These are phyloP conservation scores for Arxiozyma bovina DNA, from an alignment of 1,139 yeast genomes.

Conservation along the genomic window DNA sequence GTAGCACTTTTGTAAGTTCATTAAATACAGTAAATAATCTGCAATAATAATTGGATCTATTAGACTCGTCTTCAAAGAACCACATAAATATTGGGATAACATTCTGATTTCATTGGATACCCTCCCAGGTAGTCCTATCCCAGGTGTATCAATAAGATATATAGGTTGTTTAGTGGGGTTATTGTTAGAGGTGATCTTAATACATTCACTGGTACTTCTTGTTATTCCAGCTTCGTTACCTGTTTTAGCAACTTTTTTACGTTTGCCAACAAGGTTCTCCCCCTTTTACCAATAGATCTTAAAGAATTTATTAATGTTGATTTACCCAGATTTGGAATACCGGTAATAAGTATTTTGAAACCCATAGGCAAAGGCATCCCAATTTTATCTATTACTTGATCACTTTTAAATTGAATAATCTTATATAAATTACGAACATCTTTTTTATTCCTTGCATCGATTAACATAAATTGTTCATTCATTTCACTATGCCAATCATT, in stretches of 20 bases:
- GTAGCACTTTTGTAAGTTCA: constrained; percentile 47
- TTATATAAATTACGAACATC: constrained; percentile 49
- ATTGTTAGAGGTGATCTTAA: constrained; percentile 37
- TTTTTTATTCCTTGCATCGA: constrained; percentile 48
- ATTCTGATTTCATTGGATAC: constrained; percentile 55
- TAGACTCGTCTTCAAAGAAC: constrained; percentile 62
- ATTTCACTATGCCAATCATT: constrained; percentile 36
- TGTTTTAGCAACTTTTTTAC: constrained; percentile 66
- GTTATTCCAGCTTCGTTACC: constrained; percentile 94
- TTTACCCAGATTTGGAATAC: constrained; percentile 98
- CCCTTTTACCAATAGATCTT: constrained; percentile 37
- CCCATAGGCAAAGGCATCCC: constrained; percentile 78
- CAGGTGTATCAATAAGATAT: constrained; percentile 83
- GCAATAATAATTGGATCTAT: constrained; percentile 83
- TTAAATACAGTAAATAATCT: constrained; percentile 66
- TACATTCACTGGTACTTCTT: constrained; percentile 65
- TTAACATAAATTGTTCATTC: constrained; percentile 47
- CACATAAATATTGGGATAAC: constrained; percentile 66
- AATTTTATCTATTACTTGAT: constrained; percentile 16
- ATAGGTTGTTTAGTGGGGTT: constrained; percentile 51
- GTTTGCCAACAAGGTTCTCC: constrained; percentile 15
- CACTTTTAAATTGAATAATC: constrained; percentile 36
- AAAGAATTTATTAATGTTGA: constrained; percentile 78
- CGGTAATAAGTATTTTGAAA: constrained; percentile 63
- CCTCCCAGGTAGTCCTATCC: constrained; percentile 69